phyloP scores from a whole-genome alignment of 768 basidiomycete species.

The Amanita fuliginea region DNA sequence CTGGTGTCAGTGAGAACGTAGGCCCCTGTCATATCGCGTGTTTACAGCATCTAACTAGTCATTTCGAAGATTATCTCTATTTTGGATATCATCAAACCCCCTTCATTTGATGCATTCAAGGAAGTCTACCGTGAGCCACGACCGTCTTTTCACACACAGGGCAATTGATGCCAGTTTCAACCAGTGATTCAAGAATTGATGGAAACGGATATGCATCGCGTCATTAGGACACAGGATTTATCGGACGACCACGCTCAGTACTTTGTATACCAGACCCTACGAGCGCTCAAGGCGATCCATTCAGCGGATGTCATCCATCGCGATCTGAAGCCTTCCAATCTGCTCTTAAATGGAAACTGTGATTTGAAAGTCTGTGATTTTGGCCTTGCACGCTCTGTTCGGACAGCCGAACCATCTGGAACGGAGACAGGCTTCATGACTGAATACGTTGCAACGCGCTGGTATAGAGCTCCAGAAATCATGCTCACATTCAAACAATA shows the following conservation, averaged over 20 bases:
- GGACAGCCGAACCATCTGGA: conserved; percentile 75
- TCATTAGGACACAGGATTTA: conserved; percentile 89
- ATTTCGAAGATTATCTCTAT: conserved; percentile 70
- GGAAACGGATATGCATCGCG: conserved; percentile 96
- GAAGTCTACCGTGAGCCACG: conserved; percentile 60
- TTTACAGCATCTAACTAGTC: conserved; percentile 1
- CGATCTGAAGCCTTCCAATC: conserved; percentile 94
- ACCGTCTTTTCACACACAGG: conserved; percentile 10
- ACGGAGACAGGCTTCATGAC: conserved; percentile 90
- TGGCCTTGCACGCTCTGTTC: conserved; percentile 85
- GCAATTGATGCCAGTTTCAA: not conserved
- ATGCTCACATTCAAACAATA: conserved; percentile 99
- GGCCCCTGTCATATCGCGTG: conserved; percentile 10
- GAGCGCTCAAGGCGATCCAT: conserved; percentile 92
- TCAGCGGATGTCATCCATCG: conserved; percentile 95
- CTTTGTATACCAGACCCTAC: conserved; percentile 89
- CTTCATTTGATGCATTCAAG: conserved; percentile 72
- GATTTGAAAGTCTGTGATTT: conserved; percentile 96
- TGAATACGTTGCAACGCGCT: conserved; percentile 95
- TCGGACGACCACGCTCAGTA: conserved; percentile 95
- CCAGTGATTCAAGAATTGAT: conserved; percentile 85
- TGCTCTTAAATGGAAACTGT: conserved; percentile 95
- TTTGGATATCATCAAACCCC: conserved; percentile 78
- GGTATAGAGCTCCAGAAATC: conserved; percentile 99
- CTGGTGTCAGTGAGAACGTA: conserved; percentile 85